Percentiles rank a stretch among this genome's conserved stretches.
Evolutionary conservation across 106 monocot species (phyloP).

Genomic region (Triglochin maritima): DNA sequence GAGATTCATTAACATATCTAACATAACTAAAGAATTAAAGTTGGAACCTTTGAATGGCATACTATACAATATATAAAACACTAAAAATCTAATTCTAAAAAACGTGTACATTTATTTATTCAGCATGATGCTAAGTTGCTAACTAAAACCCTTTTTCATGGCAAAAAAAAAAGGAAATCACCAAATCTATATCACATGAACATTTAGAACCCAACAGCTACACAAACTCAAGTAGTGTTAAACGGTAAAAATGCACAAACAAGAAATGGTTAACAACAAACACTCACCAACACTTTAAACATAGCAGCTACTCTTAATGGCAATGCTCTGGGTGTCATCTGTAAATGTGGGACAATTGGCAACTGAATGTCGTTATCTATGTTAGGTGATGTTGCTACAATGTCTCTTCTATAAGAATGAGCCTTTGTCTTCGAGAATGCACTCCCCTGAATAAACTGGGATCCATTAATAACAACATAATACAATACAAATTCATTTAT

Average conservation of each 20-base stretch:
- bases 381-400: slow-evolving; percentile 56
- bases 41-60: no score
- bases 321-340: slow-evolving; percentile 40
- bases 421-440: slow-evolving; percentile 41
- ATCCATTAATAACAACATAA: neutral
- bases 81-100: no score
- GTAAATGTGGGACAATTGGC: slow-evolving; percentile 56
- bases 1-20: no score
- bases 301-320: slow-evolving; percentile 71
- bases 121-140: no score
- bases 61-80: no score
- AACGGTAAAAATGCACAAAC: neutral
- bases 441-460: slow-evolving; percentile 22
- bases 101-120: no score
- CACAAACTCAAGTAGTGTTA: neutral
- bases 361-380: slow-evolving; percentile 18
- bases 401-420: slow-evolving; percentile 38
- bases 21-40: no score
- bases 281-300: slow-evolving; percentile 82
- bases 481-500: slow-evolving; percentile 1
- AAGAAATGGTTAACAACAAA: neutral
- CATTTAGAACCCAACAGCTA: neutral
- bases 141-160: no score
- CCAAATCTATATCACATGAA: no score
- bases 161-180: no score